These are phyloP conservation scores for Astrothelium macrocarpum DNA, from an alignment of 495 filamentous ascomycete species.

Conservation along the genomic window DNA sequence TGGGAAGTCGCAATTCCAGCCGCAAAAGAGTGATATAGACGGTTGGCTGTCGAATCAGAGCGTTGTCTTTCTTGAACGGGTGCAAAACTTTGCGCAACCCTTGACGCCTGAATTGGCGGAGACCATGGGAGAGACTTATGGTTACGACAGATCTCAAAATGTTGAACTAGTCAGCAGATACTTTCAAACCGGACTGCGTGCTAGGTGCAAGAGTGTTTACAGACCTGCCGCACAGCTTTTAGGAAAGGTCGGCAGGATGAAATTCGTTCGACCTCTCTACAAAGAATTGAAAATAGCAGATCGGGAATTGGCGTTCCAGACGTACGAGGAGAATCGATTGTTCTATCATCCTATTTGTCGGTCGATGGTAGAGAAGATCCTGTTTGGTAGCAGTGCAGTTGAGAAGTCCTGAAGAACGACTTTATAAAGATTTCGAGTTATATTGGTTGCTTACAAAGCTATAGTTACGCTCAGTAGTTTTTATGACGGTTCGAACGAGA, in stretches of 20 bases:
- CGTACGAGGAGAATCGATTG: constrained; percentile 74
- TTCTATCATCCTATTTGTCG: constrained; percentile 97
- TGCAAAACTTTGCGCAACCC: constrained; percentile 54
- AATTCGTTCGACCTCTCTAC: constrained; percentile 82
- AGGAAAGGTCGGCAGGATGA: constrained; percentile 84
- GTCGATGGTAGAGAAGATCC: constrained; percentile 72
- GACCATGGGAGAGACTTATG: constrained; percentile 63
- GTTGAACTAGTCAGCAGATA: constrained; percentile 76
- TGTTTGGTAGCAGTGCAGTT: constrained; percentile 39
- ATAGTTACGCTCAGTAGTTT: too few relatives aligned
- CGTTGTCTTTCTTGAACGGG: constrained; percentile 75
- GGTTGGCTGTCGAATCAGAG: constrained; percentile 74
- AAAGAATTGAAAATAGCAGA: constrained; percentile 62
- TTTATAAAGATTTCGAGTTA: not conserved
- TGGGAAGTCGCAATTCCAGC: constrained; percentile 46
- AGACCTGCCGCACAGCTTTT: constrained; percentile 62
- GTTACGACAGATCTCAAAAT: constrained; percentile 58
- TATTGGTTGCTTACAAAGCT: too few relatives aligned
- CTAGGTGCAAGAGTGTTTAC: constrained; percentile 56
- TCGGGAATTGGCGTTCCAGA: constrained; percentile 61
- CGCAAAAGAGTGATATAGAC: constrained; percentile 55
- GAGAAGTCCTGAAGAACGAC: constrained; percentile 9
- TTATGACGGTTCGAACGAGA: too few relatives aligned
- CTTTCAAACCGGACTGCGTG: constrained; percentile 64
- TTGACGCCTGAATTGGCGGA: constrained; percentile 53